Evolutionary conservation across 192 early-diverging fungal genomes (phyloP), one percentile per base, ranked within the genome.

Genomic region (Coemansia sp.): DNA sequence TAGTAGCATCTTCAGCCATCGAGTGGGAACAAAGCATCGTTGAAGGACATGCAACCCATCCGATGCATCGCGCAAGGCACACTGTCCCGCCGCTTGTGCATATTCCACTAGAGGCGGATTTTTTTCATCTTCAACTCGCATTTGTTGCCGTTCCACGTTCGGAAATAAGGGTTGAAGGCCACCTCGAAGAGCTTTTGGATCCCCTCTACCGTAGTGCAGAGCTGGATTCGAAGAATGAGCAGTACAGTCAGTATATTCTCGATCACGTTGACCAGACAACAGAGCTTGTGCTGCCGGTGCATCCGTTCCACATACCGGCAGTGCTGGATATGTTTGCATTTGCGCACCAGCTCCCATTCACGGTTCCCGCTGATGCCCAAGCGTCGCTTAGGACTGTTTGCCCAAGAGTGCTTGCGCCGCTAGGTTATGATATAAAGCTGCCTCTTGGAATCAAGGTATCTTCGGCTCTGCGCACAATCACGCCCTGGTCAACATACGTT

Each of bases 31-130:
- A 89, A 64, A 66, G 70, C 52, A 68, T 89, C 17, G 50, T 85
- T 8, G 87, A 89, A 53, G 87, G 87, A 14, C 87, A 89, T 63
- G 82, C 86, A n/a, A 85, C 85, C 0, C 87, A 89, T 55, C 87
- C 87, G 9, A 89, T 89, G 87, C 83, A 87, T 53, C 84, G 86
- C 47, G 78, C 86, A 19, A 64, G 87, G 8, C 69, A 82, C 19
- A 75, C 85, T 5, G 61, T 83, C 23, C 74, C 82, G 11, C 87
- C 87, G 4, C 83, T 89, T 45, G 57, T 50, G 10, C 72, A 81
- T 1, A 65, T 87, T 28, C 19, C 45, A 3, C 75, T 77, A 2
- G 72, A 64, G 0, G 62, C 79, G 1, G 68, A 86, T 36, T 61
- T 87, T 9, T 71, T 56, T 23, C 60, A 68, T 17, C 69, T 79